phyloP scores from a whole-genome alignment of 139 green algal species.

The Chlamydomonas incerta region DNA sequence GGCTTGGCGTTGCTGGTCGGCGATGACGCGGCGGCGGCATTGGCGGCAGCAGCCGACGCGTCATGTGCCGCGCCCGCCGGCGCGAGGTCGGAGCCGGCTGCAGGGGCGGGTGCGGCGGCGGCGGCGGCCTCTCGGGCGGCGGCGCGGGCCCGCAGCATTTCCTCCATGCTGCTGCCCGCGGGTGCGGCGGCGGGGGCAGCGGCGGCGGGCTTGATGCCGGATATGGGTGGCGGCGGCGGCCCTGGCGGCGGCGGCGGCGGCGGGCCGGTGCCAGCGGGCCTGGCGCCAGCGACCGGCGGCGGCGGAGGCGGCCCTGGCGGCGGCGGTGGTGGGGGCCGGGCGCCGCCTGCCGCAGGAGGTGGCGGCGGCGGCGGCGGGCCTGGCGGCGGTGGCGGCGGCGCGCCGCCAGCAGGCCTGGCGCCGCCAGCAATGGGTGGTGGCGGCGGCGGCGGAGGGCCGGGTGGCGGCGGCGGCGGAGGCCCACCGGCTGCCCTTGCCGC shows the following conservation, averaged over 20 bases:
- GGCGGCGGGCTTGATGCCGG: background rate
- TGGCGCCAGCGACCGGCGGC: background rate
- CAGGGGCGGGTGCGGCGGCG: background rate
- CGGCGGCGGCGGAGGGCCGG: background rate
- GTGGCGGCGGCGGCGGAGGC: background rate
- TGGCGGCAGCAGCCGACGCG: background rate
- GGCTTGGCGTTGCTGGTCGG: too few species aligned
- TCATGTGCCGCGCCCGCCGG: too few species aligned
- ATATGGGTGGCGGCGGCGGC: slow-evolving; percentile 2
- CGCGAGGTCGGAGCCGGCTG: background rate
- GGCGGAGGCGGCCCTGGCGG: slow-evolving; percentile 15
- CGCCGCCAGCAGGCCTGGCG: background rate
- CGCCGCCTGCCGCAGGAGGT: too few species aligned
- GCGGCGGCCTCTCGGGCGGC: background rate
- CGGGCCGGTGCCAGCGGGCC: background rate
- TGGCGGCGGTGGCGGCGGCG: background rate
- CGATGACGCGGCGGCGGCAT: background rate
- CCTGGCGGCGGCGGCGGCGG: slow-evolving; percentile 16
- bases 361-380: slow-evolving; percentile 2
- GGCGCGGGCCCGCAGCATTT: background rate
- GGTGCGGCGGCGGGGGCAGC: background rate
- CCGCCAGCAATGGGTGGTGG: background rate
- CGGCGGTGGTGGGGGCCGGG: background rate
- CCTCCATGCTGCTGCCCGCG: background rate
- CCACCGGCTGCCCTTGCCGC: background rate